Base-by-base conservation (phyloP, 164 flowering plant genomes). In the Tinospora cordifolia region DNA sequence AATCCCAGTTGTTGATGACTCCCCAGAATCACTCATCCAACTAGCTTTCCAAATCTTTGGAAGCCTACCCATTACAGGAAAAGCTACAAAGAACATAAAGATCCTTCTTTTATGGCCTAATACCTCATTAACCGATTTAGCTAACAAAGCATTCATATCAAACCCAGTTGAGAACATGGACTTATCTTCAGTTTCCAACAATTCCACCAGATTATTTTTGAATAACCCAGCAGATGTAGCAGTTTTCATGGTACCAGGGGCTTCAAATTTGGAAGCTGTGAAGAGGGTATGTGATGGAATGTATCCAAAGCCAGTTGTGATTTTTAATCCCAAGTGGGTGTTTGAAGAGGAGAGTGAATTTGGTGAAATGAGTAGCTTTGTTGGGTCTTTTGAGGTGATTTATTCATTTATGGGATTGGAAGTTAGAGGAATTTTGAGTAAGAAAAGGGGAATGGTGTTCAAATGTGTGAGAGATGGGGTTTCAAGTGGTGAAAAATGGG, bases 391-490 rank as follows among this genome's bases (percentile, higher is more conserved):
- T 75, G 93, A 87, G 49, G 93, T 89, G 67, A 81, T 90, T 6
- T 93, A 89, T 83, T 88, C 98, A 15, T 89, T 93, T 67, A 72
- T 82, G 83, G 98, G 95, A 0, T 79, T 93, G 78, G 92, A 86
- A 65, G 93, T 93, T 11, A 76, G 79, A 75, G 97, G 93, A 49
- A 8, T 93, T 68, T 72, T 90, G 77, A 89, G 91, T 68, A 88
- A 75, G 79, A 83, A 87, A 77, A 89, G 78, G 39, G 96, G 92
- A 24, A 76, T 84, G 81, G 76, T 90, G 27, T 89, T 88, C 75
- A 84, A 81, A 78, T 84, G 83, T 72, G 87, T 74, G 36, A 85
- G 72, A 76, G 88, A 86, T 77, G 93, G 93, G 67, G 84, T 83
- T 72, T 64, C 81, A 76, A 81, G 84, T 57, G 85, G 88, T n/a